phyloP scores from a whole-genome alignment of 345 rosid species.

The Tarenaya hassleriana region DNA sequence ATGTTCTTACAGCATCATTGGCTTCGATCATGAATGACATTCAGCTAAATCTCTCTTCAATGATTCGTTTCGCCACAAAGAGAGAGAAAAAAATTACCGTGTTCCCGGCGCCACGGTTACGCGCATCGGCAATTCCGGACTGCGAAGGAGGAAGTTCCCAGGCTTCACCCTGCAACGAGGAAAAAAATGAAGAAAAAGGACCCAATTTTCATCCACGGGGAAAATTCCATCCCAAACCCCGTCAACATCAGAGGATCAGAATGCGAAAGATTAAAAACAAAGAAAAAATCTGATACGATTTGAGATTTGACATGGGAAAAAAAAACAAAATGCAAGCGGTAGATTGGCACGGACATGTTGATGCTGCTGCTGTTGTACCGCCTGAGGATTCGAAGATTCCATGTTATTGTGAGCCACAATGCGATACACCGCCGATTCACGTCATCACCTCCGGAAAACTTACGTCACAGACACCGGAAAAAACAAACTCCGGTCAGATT shows the following conservation, averaged over 20 bases:
- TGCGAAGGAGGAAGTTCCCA: conserved; percentile 27
- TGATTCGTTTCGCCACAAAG: not conserved
- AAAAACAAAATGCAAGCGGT: conserved; percentile 3
- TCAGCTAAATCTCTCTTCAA: not conserved
- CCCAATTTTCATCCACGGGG: not conserved
- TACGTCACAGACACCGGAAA: conserved; percentile 1
- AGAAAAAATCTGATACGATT: not conserved
- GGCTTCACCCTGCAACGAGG: conserved; percentile 37
- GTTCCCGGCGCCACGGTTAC: conserved; percentile 43
- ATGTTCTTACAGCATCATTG: too few relatives aligned
- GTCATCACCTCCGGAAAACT: conserved; percentile 11
- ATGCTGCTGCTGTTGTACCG: conserved; percentile 12
- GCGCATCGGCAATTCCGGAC: conserved; percentile 27
- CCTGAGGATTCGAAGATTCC: conserved; percentile 39
- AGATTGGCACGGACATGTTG: conserved; percentile 13
- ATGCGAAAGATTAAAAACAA: conserved; percentile 5
- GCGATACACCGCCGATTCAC: conserved; percentile 18
- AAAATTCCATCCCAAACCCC: not conserved
- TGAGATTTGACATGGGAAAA: not conserved
- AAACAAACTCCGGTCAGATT: conserved; percentile 12
- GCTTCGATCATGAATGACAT: not conserved
- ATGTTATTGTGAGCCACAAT: conserved; percentile 44
- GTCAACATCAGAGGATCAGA: not conserved
- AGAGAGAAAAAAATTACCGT: conserved; percentile 27
- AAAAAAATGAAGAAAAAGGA: too few relatives aligned